These are phyloP conservation scores for Trametes gibbosa DNA, from an alignment of 768 basidiomycete species.

Conservation along the genomic window DNA sequence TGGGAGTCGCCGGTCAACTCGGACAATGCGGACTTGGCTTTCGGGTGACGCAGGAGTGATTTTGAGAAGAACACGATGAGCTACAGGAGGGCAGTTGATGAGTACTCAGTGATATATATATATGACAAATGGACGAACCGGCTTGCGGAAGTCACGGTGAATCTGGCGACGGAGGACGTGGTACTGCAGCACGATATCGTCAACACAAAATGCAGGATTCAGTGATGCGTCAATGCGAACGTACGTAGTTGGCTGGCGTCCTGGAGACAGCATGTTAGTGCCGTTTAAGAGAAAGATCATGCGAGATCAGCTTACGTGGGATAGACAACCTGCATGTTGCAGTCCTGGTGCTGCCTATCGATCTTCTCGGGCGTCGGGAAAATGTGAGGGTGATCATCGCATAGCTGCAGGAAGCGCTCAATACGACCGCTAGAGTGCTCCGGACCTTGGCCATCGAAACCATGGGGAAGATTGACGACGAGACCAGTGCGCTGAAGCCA, in stretches of 20 bases:
- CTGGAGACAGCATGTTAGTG: conserved; percentile 34
- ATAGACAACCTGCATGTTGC: conserved; percentile 99
- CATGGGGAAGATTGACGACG: conserved; percentile 88
- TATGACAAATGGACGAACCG: conserved; percentile 45
- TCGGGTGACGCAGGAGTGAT: conserved; percentile 91
- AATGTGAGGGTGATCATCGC: conserved; percentile 92
- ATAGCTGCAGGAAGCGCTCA: conserved; percentile 96
- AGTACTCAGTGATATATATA: not conserved
- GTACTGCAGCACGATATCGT: conserved; percentile 52
- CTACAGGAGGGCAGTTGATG: conserved; percentile 33
- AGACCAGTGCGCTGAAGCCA: conserved; percentile 94
- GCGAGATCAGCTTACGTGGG: conserved; percentile 65
- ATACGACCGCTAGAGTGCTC: conserved; percentile 96
- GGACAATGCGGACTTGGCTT: conserved; percentile 77
- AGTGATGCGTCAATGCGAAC: conserved; percentile 17
- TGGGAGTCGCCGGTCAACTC: conserved; percentile 88
- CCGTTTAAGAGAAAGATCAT: not conserved
- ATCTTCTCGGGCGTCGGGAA: conserved; percentile 89
- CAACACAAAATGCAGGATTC: not conserved
- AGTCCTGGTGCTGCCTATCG: conserved; percentile 96
- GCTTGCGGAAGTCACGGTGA: conserved; percentile 98
- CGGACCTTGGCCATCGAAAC: conserved; percentile 98
- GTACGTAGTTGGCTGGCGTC: conserved; percentile 91
- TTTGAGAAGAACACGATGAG: conserved; percentile 98
- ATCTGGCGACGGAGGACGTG: conserved; percentile 96